Evolutionary conservation across 768 basidiomycete species (phyloP), one percentile per base, ranked within the genome.

Genomic region (Boletus rubescentipes): DNA sequence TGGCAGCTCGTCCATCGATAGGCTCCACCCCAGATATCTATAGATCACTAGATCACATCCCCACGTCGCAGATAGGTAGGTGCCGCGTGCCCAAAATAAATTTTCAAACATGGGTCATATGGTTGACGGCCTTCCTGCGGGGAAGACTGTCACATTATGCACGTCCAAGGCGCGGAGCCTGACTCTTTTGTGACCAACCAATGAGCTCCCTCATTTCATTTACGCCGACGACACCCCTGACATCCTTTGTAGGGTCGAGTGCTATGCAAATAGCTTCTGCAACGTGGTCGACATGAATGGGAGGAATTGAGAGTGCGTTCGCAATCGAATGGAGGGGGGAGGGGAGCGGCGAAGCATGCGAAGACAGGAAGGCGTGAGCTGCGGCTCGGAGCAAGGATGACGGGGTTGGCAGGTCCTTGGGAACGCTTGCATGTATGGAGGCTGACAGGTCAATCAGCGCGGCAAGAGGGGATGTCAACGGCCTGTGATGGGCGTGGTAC

Each of bases 221-320:
- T 51, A 93, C 90, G 10, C 79, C 86, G 29, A 93, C 74, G 20
- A 86, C 81, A 39, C 90, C 91, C 48, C 65, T 67, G 43, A 92
- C 73, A 39, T 77, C 77, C 55, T 72, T 75, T 44, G 66, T 63
- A 35, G 73, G 72, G 62, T 85, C 79, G 53, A 86, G 74, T 34
- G 81, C 79, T 18, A 85, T 77, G 54, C 88, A 84, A 8, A 93
- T 80, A 1, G 93, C 91, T 61, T 87, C 83, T 3, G 89, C 97
- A 41, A 98, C 93, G 57, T 94, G 92, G 62, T 99, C 97, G 20
- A 98, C 93, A 65, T 98, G 96, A 39, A 98, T 84, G 2, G 97
- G 95, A 30, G 89, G 92, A 50, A 88, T 86, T n/a, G 81, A 79
- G 46, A 98, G 72, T 16, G 89, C 85, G 56, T 89, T 89, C 8